These are phyloP conservation scores for Juncus effusus DNA, from an alignment of 176 grass and related monocot species.

Conservation along the genomic window DNA sequence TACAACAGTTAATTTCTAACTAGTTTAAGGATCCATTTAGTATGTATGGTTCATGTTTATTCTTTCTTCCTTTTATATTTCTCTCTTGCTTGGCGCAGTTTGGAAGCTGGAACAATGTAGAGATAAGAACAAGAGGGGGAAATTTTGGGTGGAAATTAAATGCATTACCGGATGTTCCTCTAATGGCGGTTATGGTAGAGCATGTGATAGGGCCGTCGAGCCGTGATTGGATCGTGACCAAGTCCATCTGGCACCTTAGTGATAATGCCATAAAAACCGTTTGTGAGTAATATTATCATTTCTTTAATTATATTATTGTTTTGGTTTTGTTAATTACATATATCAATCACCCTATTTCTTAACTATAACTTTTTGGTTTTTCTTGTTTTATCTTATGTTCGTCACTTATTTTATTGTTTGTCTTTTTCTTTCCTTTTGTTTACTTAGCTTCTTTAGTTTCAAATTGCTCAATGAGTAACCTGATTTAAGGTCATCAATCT, in stretches of 20 bases:
- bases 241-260: conserved; percentile 87
- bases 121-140: conserved; percentile 4
- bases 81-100: conserved; percentile 19
- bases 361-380: no score
- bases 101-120: not conserved
- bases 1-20: conserved; percentile 15
- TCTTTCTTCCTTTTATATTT: conserved; percentile 10
- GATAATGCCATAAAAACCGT: conserved; percentile 64
- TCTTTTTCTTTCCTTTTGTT: no score
- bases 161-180: conserved; percentile 68
- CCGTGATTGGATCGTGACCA: conserved; percentile 74
- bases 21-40: not conserved
- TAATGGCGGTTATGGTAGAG: conserved; percentile 81
- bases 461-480: no score
- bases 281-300: conserved; percentile 42
- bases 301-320: not conserved
- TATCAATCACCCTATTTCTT: no score
- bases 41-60: conserved; percentile 3
- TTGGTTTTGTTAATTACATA: no score
- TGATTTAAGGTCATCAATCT: no score
- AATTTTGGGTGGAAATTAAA: conserved; percentile 36
- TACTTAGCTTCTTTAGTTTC: no score
- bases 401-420: no score
- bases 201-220: conserved; percentile 40
- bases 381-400: no score